Conservation (phyloP, 768 basidiomycete species). For the Russula brevipes region DNA sequence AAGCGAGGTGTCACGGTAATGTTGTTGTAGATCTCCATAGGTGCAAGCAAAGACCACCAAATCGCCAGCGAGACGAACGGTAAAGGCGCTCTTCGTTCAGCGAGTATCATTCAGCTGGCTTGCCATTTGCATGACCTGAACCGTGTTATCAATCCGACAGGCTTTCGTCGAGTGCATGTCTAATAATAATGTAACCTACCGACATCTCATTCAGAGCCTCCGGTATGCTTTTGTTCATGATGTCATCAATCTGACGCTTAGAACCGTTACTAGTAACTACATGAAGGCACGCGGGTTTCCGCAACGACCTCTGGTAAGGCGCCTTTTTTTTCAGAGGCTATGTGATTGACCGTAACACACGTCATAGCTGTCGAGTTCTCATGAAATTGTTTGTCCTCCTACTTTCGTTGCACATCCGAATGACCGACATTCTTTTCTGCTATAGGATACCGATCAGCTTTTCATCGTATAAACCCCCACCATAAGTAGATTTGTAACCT, state of each 20-base stretch:
- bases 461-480: not conserved
- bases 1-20: not conserved
- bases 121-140: not conserved
- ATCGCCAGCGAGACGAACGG: not conserved
- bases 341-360: not conserved
- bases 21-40: constrained; percentile 1
- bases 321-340: not conserved
- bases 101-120: not conserved
- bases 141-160: not conserved
- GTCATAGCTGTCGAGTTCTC: constrained; percentile 8
- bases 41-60: not conserved
- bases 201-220: not conserved
- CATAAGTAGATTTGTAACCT: too few species aligned
- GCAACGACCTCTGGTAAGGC: constrained; percentile 2
- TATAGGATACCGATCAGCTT: not conserved
- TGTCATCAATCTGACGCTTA: not conserved
- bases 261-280: not conserved
- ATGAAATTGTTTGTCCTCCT: not conserved
- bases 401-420: not conserved
- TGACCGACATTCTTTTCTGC: not conserved
- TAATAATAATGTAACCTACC: not conserved
- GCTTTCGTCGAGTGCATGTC: not conserved
- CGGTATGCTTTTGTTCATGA: not conserved
- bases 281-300: not conserved
- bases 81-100: not conserved